Base-by-base conservation (phyloP, 2,329 filamentous ascomycete species). In the Ilyonectria destructans region DNA sequence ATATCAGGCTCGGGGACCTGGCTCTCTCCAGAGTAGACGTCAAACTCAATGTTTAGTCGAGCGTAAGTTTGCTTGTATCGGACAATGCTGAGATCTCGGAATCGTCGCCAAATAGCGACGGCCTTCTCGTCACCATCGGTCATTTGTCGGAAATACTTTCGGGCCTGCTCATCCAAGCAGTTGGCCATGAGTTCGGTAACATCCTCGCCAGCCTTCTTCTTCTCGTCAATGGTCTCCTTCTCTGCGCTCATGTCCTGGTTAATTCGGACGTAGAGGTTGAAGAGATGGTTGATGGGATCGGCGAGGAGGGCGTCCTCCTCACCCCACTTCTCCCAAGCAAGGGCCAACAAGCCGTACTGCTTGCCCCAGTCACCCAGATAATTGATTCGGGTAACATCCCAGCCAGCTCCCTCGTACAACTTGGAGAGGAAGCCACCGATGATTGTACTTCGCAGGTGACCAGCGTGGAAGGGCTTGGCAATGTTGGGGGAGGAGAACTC, bases 401-500 rank as follows among this genome's bases (percentile, higher is more conserved):
- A 95, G 57, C 92, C 93, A 37, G 90, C 90, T 35, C 84, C 85
- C 74, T 91, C 86, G 79, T 94, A 92, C 19, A 94, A 82, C 77
- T 94, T 94, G 23, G 91, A 85, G 46, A 95, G 84, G 82, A 94
- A 95, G 45, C 92, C 92, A 56, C 92, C 92, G 68, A 95, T 94
- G 77, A 95, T 94, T 43, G 92, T 95, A 74, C 90, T 92, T 76
- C 93, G 87, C 75, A 95, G 84, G 80, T 95, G 92, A 13, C 92
- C 92, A 45, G 92, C 92, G 78, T 94, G 92, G 84, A 95, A 95
- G 26, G 92, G 93, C 82, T 96, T 96, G 52, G 93, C 93, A 67
- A 96, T 95, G 79, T 96, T 96, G 58, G 94, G 93, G 8, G 92
- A 95, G 8, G 92, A 94, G 81, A 96, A 96, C 77, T 96, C 93